Conservation (phyloP, 495 filamentous ascomycete species). For the Neurospora intermedia region DNA sequence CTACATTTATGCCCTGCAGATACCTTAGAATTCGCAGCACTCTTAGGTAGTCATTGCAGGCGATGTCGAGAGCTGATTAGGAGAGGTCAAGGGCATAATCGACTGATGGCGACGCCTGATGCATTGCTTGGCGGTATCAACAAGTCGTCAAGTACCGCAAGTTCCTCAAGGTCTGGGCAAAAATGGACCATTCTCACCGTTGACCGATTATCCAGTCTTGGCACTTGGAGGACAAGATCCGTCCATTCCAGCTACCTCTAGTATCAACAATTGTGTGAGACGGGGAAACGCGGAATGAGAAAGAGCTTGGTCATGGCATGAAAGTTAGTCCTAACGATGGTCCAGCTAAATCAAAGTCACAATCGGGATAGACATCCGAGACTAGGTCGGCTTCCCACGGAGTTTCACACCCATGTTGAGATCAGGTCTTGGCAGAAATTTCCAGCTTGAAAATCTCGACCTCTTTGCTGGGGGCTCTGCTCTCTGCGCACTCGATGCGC, state of each 20-base stretch:
- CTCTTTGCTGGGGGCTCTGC: not conserved
- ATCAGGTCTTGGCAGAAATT: not conserved
- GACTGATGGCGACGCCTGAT: no score
- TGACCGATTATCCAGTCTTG: not conserved
- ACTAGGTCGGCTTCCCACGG: not conserved
- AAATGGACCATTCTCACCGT: no score
- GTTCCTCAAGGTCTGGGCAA: no score
- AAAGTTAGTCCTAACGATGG: not conserved
- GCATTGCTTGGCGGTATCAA: no score
- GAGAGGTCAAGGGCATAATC: no score
- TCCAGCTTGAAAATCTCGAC: not conserved
- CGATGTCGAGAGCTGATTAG: no score
- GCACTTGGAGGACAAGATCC: not conserved
- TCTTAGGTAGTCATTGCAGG: no score
- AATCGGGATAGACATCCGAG: not conserved
- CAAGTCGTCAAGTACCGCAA: no score
- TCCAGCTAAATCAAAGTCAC: not conserved
- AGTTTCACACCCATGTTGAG: not conserved
- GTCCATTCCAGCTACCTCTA: not conserved
- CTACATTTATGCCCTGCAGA: no score
- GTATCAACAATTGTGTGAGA: not conserved
- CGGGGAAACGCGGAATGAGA: not conserved
- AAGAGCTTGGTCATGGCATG: not conserved
- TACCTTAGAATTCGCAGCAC: no score
- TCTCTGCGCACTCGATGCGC: not conserved